Percentiles rank a stretch among this genome's conserved stretches.
These are phyloP conservation scores for Scalesia atractyloides DNA, from an alignment of 129 eudicot species.

Conservation along the genomic window DNA sequence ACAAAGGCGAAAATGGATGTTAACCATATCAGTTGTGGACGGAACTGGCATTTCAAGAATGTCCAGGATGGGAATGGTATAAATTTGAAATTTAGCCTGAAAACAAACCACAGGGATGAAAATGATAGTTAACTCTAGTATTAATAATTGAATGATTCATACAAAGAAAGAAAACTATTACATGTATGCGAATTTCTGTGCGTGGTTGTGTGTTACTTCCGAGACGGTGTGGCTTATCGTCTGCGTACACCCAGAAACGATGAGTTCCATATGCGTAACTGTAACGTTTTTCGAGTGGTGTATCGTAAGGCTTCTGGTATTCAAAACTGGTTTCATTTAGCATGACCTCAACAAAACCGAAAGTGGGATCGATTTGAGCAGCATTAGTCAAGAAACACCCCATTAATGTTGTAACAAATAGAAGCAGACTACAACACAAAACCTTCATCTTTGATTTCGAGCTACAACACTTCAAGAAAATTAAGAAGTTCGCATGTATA, in stretches of 20 bases:
- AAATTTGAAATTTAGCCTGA: too few species aligned
- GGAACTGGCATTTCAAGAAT: too few species aligned
- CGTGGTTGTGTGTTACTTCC: constrained; percentile 44
- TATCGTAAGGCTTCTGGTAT: constrained; percentile 36
- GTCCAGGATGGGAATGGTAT: too few species aligned
- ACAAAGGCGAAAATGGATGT: too few species aligned
- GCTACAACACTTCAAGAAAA: too few species aligned
- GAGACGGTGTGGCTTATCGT: constrained; percentile 35
- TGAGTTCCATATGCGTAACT: constrained; percentile 34
- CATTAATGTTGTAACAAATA: neutral
- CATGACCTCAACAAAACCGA: constrained; percentile 31
- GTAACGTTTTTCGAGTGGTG: constrained; percentile 35
- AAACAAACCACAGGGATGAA: too few species aligned
- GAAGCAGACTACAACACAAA: neutral
- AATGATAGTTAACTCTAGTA: too few species aligned
- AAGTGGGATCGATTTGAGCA: constrained; percentile 32
- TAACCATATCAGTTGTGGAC: too few species aligned
- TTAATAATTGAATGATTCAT: too few species aligned
- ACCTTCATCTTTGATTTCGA: neutral
- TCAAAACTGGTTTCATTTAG: constrained; percentile 23
- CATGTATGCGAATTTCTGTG: constrained; percentile 37
- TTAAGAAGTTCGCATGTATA: neutral
- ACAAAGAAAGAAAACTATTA: constrained; percentile 2
- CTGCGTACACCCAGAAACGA: constrained; percentile 42
- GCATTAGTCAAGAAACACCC: neutral